These are phyloP conservation scores for Akebia trifoliata DNA, from an alignment of 164 flowering plant species.

Conservation along the genomic window DNA sequence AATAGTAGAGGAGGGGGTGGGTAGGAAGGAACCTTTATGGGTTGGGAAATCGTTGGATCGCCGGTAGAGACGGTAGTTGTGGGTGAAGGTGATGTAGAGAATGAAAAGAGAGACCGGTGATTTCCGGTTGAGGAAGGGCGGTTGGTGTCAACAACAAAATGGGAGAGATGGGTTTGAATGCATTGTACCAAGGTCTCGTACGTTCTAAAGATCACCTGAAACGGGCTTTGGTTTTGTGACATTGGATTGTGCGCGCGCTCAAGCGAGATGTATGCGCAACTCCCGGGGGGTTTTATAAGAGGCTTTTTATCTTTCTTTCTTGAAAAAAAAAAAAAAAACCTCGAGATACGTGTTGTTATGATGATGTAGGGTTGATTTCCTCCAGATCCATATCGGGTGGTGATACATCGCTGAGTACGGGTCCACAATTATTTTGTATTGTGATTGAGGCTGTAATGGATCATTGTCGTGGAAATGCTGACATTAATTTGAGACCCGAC, in stretches of 20 bases:
- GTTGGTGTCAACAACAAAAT: conserved; percentile 19
- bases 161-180: conserved; percentile 51
- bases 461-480: too few species aligned
- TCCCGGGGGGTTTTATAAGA: too few species aligned
- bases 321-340: too few species aligned
- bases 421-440: too few species aligned
- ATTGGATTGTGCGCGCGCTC: not conserved
- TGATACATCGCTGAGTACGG: too few species aligned
- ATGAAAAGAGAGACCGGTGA: conserved; percentile 19
- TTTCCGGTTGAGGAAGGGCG: conserved; percentile 8
- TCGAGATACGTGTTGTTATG: too few species aligned
- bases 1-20: conserved; percentile 14
- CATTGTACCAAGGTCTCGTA: conserved; percentile 37
- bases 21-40: conserved; percentile 1
- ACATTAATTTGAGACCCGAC: too few species aligned
- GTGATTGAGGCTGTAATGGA: too few species aligned
- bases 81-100: conserved; percentile 20
- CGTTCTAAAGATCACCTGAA: conserved; percentile 34
- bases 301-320: too few species aligned
- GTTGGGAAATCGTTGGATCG: conserved; percentile 9
- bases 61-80: conserved; percentile 3
- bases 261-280: too few species aligned
- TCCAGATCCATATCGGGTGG: too few species aligned
- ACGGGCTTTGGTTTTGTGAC: conserved; percentile 23
- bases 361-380: too few species aligned